These are phyloP conservation scores for Cymodocea nodosa DNA, from an alignment of 116 monocot genomes.

Conservation along the genomic window DNA sequence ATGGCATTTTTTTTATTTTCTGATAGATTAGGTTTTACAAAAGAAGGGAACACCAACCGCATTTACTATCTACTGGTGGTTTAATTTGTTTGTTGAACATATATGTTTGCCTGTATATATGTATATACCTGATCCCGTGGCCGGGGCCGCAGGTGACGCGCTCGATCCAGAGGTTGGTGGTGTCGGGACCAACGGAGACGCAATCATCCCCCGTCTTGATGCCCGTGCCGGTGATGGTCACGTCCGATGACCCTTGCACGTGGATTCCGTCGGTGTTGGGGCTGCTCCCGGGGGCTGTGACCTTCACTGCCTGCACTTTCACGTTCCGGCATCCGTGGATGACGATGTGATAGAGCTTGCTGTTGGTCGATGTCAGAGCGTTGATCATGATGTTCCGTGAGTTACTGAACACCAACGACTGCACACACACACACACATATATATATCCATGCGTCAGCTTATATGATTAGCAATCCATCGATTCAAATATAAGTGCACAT, in stretches of 20 bases:
- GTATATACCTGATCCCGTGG: constrained; percentile 65
- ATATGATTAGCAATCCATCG: neutral
- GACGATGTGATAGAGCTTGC: constrained; percentile 46
- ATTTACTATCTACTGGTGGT: no score
- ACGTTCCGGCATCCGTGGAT: constrained; percentile 29
- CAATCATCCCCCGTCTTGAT: constrained; percentile 83
- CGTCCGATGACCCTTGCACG: constrained; percentile 34
- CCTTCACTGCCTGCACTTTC: constrained; percentile 20
- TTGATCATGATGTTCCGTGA: constrained; percentile 42
- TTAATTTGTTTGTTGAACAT: no score
- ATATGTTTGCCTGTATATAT: neutral
- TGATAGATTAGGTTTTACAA: no score
- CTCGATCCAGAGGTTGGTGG: constrained; percentile 40
- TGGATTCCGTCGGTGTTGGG: constrained; percentile 94
- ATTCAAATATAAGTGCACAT: constrained; percentile 4
- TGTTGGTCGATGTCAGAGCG: constrained; percentile 33
- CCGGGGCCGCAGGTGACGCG: constrained; percentile 58
- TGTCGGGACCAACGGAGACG: constrained; percentile 56
- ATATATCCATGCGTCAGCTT: neutral
- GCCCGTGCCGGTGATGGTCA: constrained; percentile 25
- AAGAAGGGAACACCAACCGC: no score
- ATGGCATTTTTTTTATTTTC: no score
- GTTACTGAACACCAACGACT: constrained; percentile 35
- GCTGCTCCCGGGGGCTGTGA: constrained; percentile 46
- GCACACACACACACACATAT: neutral